These are phyloP conservation scores for Cladochytrium replicatum DNA, from an alignment of 192 early-diverging fungal species.

Conservation along the genomic window DNA sequence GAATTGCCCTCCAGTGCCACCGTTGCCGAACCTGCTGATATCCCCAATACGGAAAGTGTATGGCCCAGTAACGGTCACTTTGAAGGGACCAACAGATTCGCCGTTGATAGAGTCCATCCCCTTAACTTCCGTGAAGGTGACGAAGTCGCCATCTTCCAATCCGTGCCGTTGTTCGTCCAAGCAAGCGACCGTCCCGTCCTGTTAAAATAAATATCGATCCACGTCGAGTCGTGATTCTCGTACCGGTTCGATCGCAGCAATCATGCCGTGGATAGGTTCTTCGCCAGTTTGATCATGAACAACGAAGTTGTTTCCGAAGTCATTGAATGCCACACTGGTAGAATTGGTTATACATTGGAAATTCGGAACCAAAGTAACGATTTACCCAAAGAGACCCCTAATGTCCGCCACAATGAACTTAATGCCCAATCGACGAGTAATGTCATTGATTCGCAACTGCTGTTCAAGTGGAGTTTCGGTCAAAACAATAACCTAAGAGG, in stretches of 20 bases:
- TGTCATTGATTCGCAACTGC: conserved; percentile 66
- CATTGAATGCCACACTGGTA: conserved; percentile 57
- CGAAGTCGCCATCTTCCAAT: conserved; percentile 76
- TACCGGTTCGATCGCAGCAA: conserved; percentile 39
- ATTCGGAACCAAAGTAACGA: neutral
- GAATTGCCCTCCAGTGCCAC: conserved; percentile 67
- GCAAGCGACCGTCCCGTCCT: conserved; percentile 70
- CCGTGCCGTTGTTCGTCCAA: conserved; percentile 80
- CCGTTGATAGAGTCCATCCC: conserved; percentile 73
- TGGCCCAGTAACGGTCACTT: conserved; percentile 62
- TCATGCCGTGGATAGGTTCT: conserved; percentile 75
- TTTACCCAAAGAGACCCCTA: conserved; percentile 69
- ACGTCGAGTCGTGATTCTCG: conserved; percentile 13
- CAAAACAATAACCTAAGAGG: conserved; percentile 55
- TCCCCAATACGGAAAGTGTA: conserved; percentile 86
- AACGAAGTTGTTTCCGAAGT: conserved; percentile 68
- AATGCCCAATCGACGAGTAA: conserved; percentile 32
- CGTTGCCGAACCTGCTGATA: conserved; percentile 49
- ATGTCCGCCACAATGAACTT: conserved; percentile 69
- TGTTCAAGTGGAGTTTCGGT: conserved; percentile 59
- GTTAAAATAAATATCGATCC: conserved; percentile 14
- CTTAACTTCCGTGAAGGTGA: conserved; percentile 69
- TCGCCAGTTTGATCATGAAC: conserved; percentile 72
- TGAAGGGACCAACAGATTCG: conserved; percentile 53
- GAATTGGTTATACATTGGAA: neutral